Percentiles rank a stretch among this genome's conserved stretches.
Conservation (phyloP, 331 rosid species). For the Phaseolus coccineus region DNA sequence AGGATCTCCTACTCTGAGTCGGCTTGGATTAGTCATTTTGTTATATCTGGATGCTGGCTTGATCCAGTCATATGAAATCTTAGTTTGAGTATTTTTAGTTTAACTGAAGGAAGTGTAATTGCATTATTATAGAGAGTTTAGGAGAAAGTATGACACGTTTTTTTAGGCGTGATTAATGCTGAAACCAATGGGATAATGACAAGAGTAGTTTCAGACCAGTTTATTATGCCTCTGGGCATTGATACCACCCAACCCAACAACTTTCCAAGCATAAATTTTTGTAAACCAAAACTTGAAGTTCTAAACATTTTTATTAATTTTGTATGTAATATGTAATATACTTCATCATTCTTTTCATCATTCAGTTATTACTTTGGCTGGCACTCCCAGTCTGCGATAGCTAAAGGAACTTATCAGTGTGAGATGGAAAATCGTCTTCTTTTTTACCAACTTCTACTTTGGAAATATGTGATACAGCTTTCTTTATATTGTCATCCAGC, state of each 20-base stretch:
- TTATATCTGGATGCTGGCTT: background rate
- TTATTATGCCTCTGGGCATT: background rate
- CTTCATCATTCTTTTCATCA: no score
- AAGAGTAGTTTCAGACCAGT: background rate
- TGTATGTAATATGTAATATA: background rate
- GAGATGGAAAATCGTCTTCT: background rate
- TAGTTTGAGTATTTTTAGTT: background rate
- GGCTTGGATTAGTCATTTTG: background rate
- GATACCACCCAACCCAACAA: background rate
- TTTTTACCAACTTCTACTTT: background rate
- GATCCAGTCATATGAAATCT: background rate
- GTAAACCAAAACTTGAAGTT: background rate
- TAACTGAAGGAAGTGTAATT: constrained; percentile 4
- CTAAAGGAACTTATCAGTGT: background rate
- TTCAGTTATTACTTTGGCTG: background rate
- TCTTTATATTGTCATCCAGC: background rate
- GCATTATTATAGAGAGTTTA: background rate
- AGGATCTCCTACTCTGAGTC: background rate
- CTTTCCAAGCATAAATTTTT: constrained; percentile 2
- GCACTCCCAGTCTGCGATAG: background rate
- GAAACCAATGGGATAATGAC: background rate
- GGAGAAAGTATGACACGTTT: background rate
- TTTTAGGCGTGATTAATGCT: background rate
- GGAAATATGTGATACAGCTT: background rate
- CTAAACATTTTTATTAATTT: no score